Evolutionary conservation across 768 basidiomycete genomes (phyloP).

Genomic region (Lyophyllum shimeji): DNA sequence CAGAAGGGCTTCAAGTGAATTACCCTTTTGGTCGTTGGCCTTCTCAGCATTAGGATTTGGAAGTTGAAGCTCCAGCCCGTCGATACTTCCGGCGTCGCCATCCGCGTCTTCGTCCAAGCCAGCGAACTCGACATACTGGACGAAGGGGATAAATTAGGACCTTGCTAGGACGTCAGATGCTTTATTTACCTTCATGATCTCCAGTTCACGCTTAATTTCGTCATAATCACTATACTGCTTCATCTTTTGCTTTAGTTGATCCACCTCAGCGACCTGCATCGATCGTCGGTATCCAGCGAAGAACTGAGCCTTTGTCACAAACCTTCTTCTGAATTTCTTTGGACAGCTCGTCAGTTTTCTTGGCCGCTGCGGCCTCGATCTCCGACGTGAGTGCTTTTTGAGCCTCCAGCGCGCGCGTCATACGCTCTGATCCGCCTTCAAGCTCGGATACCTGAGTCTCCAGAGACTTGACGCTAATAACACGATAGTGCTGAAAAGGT

Average conservation of each 20-base stretch:
- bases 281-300: neutral
- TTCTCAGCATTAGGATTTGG: constrained; percentile 91
- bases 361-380: constrained; percentile 44
- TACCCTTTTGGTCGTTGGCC: constrained; percentile 70
- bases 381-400: constrained; percentile 54
- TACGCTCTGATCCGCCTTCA: constrained; percentile 71
- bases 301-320: neutral
- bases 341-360: constrained; percentile 57
- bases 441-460: constrained; percentile 73
- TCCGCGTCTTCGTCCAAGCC: constrained; percentile 79
- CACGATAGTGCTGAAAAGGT: neutral
- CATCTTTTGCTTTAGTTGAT: constrained; percentile 65
- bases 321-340: constrained; percentile 63
- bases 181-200: constrained; percentile 89
- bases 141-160: neutral
- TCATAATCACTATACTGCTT: constrained; percentile 86
- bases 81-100: constrained; percentile 45
- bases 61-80: constrained; percentile 61
- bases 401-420: constrained; percentile 63
- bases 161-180: neutral
- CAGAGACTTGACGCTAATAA: constrained; percentile 62
- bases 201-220: constrained; percentile 95
- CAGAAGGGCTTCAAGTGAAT: constrained; percentile 87
- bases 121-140: constrained; percentile 93
- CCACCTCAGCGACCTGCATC: constrained; percentile 61